Conservation (phyloP, 768 basidiomycete genomes). For the Lactarius akahatsu region DNA sequence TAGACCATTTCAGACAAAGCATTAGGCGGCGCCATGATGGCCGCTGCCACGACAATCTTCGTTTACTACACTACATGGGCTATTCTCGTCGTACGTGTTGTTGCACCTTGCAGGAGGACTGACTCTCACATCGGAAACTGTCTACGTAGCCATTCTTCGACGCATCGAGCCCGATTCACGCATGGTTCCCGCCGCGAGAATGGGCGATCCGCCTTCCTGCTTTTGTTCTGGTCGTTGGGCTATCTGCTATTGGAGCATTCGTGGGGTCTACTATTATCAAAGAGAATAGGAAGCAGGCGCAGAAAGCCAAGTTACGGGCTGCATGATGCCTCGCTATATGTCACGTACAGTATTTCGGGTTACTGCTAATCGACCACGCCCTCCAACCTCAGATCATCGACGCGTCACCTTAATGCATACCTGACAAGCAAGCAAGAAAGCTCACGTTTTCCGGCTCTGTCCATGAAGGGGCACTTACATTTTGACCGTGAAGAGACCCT, state of each 20-base stretch:
- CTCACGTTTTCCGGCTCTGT: background rate
- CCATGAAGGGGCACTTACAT: conserved; percentile 51
- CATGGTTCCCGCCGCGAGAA: conserved; percentile 82
- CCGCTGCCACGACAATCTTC: conserved; percentile 73
- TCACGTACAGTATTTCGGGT: conserved; percentile 3
- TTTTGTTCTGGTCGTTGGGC: conserved; percentile 74
- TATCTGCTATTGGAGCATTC: conserved; percentile 78
- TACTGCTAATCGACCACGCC: background rate
- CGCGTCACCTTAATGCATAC: conserved; percentile 54
- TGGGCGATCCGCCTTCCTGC: conserved; percentile 91
- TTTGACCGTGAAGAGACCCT: conserved; percentile 80
- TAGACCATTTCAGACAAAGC: conserved; percentile 81
- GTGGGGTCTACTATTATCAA: conserved; percentile 73
- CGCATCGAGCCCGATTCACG: conserved; percentile 65
- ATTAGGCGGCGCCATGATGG: conserved; percentile 77
- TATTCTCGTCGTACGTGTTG: conserved; percentile 68
- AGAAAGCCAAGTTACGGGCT: conserved; percentile 58
- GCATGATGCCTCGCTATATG: conserved; percentile 41
- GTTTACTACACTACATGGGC: conserved; percentile 93
- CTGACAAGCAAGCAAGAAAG: conserved; percentile 35
- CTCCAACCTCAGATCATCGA: background rate
- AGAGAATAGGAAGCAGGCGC: conserved; percentile 68
- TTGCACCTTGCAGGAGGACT: conserved; percentile 14
- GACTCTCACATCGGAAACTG: conserved; percentile 5
- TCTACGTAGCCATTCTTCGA: conserved; percentile 75